phyloP scores from a whole-genome alignment of 345 rosid genomes.

The Turritis glabra region DNA sequence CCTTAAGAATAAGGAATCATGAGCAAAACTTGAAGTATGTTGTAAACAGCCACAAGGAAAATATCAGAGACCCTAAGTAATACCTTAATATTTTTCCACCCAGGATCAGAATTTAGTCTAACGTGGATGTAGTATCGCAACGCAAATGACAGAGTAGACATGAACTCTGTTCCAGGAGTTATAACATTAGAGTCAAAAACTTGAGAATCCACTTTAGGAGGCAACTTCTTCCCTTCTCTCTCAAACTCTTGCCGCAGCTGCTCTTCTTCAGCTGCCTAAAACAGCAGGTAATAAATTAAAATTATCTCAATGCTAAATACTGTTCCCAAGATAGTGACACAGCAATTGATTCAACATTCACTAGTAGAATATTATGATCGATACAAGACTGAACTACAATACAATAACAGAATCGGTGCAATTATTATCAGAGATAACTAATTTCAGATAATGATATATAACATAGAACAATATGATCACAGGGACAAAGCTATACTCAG shows the following conservation, averaged over 20 bases:
- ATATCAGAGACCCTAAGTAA: background rate
- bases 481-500: background rate
- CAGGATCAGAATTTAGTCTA: conserved; percentile 86
- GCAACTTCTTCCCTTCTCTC: conserved; percentile 79
- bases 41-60: background rate
- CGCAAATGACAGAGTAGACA: conserved; percentile 82
- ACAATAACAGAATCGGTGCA: background rate
- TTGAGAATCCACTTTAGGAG: conserved; percentile 72
- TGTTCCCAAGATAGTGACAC: background rate
- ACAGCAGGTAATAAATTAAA: conserved; percentile 3
- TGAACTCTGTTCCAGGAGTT: conserved; percentile 95
- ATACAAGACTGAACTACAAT: background rate
- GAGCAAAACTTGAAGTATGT: conserved; percentile 24
- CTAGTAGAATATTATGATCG: background rate
- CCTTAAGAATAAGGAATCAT: conserved; percentile 54
- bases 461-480: background rate
- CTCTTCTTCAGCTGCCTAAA: conserved; percentile 88
- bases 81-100: conserved; percentile 95
- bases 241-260: conserved; percentile 74
- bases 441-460: background rate
- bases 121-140: conserved; percentile 84
- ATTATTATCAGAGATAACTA: background rate
- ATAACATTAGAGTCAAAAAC: conserved; percentile 84
- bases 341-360: background rate
- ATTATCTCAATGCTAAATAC: background rate